Evolutionary conservation across 805 yeast genomes (phyloP).

Genomic region (Kodamaea lidongshanica): DNA sequence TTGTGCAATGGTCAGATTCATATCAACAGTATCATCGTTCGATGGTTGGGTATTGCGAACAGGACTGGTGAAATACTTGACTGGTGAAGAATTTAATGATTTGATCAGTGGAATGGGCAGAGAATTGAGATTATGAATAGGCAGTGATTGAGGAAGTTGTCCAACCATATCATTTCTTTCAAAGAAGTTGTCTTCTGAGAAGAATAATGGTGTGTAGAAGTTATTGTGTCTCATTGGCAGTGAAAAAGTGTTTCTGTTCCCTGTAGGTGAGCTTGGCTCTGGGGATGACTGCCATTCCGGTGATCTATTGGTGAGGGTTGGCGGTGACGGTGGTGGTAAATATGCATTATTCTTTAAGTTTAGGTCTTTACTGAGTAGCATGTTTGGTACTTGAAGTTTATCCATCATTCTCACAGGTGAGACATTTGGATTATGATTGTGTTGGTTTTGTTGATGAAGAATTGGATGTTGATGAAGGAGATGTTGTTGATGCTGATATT

Average conservation of each 20-base stretch:
- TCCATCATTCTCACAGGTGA: too few relatives aligned
- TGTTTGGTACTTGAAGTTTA: too few relatives aligned
- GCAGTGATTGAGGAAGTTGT: conserved; percentile 5
- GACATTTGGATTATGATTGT: conserved; percentile 1
- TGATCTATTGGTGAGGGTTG: conserved; percentile 27
- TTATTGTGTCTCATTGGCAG: conserved; percentile 22
- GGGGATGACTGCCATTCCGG: conserved; percentile 37
- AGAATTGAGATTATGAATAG: conserved; percentile 9
- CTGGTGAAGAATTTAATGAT: conserved; percentile 28
- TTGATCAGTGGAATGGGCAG: conserved; percentile 9
- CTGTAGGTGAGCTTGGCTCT: conserved; percentile 20
- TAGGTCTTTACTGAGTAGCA: background rate
- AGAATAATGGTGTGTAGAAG: conserved; percentile 37
- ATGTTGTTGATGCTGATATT: conserved; percentile 7
- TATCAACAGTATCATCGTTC: conserved; percentile 32
- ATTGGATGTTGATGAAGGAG: conserved; percentile 3
- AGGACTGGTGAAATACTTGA: conserved; percentile 20
- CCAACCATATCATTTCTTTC: conserved; percentile 4
- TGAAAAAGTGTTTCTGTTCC: conserved; percentile 10
- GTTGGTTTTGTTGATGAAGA: background rate
- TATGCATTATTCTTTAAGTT: conserved; percentile 20
- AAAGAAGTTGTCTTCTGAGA: conserved; percentile 23
- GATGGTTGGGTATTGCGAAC: conserved; percentile 12
- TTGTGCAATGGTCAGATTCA: conserved; percentile 35
- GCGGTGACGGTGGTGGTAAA: conserved; percentile 36